Percentiles rank a stretch among this genome's conserved stretches.
These are phyloP conservation scores for Vishniacozyma victoriae DNA, from an alignment of 768 basidiomycete genomes.

Conservation along the genomic window DNA sequence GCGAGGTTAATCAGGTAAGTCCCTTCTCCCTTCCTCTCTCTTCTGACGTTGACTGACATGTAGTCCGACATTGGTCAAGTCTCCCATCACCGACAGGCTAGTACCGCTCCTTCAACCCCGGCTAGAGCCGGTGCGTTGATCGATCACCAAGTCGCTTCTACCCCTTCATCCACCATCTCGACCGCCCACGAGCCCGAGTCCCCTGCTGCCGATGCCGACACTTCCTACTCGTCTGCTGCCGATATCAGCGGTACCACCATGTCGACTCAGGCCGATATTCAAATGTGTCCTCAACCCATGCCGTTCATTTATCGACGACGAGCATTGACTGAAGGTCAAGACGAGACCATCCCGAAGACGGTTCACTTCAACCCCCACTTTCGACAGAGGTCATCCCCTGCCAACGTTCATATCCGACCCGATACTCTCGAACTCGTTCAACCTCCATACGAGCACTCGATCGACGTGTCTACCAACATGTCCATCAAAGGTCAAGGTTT, in stretches of 20 bases:
- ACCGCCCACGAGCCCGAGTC: neutral
- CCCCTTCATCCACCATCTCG: neutral
- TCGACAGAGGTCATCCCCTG: too few species aligned
- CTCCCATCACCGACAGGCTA: too few species aligned
- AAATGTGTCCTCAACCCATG: constrained; percentile 11
- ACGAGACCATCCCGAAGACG: too few species aligned
- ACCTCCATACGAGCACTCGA: neutral
- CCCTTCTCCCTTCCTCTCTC: too few species aligned
- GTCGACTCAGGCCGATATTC: constrained; percentile 17
- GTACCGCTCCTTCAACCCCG: neutral
- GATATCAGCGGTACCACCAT: constrained; percentile 1
- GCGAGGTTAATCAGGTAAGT: too few species aligned
- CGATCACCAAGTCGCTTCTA: neutral
- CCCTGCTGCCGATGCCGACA: neutral
- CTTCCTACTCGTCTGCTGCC: neutral
- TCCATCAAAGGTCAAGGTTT: neutral
- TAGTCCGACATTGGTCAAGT: too few species aligned
- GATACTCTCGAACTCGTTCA: neutral
- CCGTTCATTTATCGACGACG: constrained; percentile 18
- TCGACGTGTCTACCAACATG: neutral
- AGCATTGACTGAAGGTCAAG: neutral
- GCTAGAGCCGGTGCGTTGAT: neutral
- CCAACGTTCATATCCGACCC: constrained; percentile 2
- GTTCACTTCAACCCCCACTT: too few species aligned
- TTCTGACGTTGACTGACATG: too few species aligned